Base-by-base conservation (phyloP, 1,284 basidiomycete species). In the Naganishia sp. region DNA sequence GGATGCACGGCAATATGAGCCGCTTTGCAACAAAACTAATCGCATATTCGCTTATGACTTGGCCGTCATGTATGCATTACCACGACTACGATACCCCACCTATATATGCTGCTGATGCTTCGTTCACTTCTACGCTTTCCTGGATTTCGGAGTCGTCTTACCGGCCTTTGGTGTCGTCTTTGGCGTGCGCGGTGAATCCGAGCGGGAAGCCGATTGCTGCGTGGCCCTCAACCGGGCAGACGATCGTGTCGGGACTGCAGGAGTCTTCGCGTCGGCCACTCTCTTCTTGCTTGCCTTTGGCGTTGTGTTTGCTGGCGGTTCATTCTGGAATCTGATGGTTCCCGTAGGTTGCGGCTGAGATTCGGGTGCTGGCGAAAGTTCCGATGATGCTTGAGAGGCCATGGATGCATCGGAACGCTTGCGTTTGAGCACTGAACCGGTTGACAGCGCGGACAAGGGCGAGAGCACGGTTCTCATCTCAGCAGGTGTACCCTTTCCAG, bases 371-470 rank as follows among this genome's bases (percentile, higher is more conserved):
- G 61, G 52, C 7, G 61, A 63, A 21, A 63, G 61, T 39, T 63
- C 61, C 28, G 61, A 63, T 11, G 61, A 63, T 47, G 39, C 57
- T 13, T 61, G 32, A 1, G 61, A 63, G 0, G 51, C 43, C 32
- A 63, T 53, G 21, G 61, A 63, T 17, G 32, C 51, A 28, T 52
- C 32, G 9, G 63, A 55, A 10, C 50, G 45, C 41, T 64, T 64
- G n/a, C 63, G 63, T 52, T 64, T 64, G n/a, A 64, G 43, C 10
- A 54, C 42, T 17, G 46, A 64, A 28, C 42, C 53, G 28, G 63
- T 64, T 18, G 63, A 31, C 10, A 35, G 49, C 21, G 57, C 32
- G 28, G 47, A 50, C 15, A 61, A 39, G 23, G 57, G 57, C 25
- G 57, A 50, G n/a, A 31, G 39, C 5, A 53, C n/a, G 2, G 51